Conservation (phyloP, 2,329 filamentous ascomycete species). For the Fragosphaeria purpurea region DNA sequence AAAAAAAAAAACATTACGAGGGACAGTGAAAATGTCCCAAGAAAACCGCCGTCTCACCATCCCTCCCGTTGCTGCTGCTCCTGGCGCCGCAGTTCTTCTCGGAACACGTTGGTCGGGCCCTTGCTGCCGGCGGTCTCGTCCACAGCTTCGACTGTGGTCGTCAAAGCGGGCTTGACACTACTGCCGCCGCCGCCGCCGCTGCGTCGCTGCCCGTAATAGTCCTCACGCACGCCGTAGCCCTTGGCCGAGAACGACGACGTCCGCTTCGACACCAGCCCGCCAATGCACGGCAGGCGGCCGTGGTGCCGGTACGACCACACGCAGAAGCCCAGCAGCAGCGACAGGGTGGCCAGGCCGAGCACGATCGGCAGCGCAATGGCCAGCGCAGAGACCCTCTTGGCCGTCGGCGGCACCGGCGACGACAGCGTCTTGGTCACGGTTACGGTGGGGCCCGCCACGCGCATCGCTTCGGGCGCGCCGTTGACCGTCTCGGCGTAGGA, state of each 20-base stretch:
- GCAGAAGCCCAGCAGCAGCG: constrained; percentile 12
- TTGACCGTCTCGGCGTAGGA: constrained; percentile 13
- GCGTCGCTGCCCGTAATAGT: constrained; percentile 6
- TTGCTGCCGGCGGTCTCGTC: constrained; percentile 16
- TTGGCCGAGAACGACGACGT: constrained; percentile 11
- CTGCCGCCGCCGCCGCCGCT: not conserved
- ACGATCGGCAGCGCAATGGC: constrained; percentile 21
- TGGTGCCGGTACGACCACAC: constrained; percentile 17
- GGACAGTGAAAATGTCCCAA: too few species aligned
- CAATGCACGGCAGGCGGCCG: constrained; percentile 15
- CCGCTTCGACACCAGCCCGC: constrained; percentile 7
- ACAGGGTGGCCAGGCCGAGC: constrained; percentile 15
- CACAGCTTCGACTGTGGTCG: constrained; percentile 2
- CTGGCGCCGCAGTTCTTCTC: constrained; percentile 27
- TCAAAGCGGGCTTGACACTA: not conserved
- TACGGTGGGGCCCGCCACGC: constrained; percentile 18
- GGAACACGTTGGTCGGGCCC: constrained; percentile 21
- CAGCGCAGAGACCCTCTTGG: constrained; percentile 7
- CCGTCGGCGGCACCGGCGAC: constrained; percentile 4
- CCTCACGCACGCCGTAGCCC: constrained; percentile 19
- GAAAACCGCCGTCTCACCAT: too few species aligned
- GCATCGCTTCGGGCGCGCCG: constrained; percentile 9
- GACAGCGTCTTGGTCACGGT: constrained; percentile 10
- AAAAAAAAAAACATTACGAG: too few species aligned
- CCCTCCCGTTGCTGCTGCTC: constrained; percentile 12